Percentiles rank a stretch among this genome's conserved stretches.
phyloP scores from a whole-genome alignment of 2,329 filamentous ascomycete species.

The Pleomassaria siparia region DNA sequence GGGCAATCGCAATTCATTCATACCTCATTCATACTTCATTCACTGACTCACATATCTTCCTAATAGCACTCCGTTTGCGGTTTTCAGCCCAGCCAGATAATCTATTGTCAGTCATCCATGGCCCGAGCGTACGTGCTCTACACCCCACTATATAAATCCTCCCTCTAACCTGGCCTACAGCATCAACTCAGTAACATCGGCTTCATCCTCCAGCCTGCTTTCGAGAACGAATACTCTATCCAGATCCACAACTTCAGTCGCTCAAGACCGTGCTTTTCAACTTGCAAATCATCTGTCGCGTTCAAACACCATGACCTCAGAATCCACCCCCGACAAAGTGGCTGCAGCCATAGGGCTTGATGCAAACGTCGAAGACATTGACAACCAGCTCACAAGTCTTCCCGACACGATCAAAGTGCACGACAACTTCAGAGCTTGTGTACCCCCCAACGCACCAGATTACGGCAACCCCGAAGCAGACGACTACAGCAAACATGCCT shows the following conservation, averaged over 20 bases:
- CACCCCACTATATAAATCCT: background rate
- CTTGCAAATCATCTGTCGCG: conserved; percentile 11
- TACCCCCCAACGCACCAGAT: background rate
- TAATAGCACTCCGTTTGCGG: background rate
- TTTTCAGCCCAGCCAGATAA: background rate
- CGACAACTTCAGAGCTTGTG: background rate
- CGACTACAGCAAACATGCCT: conserved; percentile 29
- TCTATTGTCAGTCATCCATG: background rate
- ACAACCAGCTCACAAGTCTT: conserved; percentile 22
- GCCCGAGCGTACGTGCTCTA: background rate
- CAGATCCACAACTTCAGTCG: conserved; percentile 1
- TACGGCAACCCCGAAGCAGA: too few species aligned
- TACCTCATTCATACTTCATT: background rate
- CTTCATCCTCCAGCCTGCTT: background rate
- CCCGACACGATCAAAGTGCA: conserved; percentile 1
- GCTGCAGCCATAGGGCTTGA: conserved; percentile 17
- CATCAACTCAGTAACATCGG: background rate
- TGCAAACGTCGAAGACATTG: conserved; percentile 19
- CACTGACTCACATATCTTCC: background rate
- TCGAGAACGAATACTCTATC: background rate
- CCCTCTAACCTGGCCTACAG: background rate
- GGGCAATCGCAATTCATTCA: too few species aligned
- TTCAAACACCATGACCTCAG: conserved; percentile 2
- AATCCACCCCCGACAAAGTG: background rate
- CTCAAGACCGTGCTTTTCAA: conserved; percentile 8